Percentiles rank a stretch among this genome's conserved stretches.
These are phyloP conservation scores for Sarocladium strictum DNA, from an alignment of 2,329 filamentous ascomycete species.

Conservation along the genomic window DNA sequence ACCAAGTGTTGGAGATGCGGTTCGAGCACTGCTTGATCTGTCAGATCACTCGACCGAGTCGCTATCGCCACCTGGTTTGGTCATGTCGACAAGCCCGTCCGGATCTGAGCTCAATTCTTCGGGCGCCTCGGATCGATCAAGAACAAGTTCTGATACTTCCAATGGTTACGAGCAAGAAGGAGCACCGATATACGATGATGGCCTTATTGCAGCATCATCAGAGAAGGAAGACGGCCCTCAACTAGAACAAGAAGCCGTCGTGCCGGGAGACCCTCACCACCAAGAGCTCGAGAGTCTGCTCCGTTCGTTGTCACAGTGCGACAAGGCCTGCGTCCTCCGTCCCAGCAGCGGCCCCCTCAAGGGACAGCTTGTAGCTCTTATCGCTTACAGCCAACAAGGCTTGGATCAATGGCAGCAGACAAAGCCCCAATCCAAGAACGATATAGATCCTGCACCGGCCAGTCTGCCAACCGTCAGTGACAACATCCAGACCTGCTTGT, in stretches of 20 bases:
- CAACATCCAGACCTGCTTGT: not conserved
- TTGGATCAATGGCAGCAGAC: not conserved
- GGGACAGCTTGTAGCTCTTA: conserved; percentile 11
- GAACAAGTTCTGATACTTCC: not conserved
- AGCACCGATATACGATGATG: not conserved
- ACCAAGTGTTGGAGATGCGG: not conserved
- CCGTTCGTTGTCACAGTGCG: not conserved
- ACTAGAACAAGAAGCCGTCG: not conserved
- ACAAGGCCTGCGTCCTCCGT: conserved; percentile 9
- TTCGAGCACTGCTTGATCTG: not conserved
- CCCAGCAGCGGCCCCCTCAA: conserved; percentile 10
- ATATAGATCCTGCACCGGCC: not conserved
- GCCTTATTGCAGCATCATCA: not conserved
- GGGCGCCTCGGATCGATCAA: not conserved
- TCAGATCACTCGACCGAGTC: not conserved
- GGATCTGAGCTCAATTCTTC: conserved; percentile 2
- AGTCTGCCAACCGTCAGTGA: not conserved
- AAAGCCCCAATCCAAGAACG: not conserved
- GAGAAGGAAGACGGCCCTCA: not conserved
- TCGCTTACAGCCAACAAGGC: not conserved
- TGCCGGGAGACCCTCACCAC: not conserved
- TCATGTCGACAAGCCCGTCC: not conserved
- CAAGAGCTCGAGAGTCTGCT: conserved; percentile 11
- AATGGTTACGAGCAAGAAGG: not conserved
- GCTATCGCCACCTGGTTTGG: not conserved